Conservation (phyloP, 1,139 yeast species). For the Pichia sp. region DNA sequence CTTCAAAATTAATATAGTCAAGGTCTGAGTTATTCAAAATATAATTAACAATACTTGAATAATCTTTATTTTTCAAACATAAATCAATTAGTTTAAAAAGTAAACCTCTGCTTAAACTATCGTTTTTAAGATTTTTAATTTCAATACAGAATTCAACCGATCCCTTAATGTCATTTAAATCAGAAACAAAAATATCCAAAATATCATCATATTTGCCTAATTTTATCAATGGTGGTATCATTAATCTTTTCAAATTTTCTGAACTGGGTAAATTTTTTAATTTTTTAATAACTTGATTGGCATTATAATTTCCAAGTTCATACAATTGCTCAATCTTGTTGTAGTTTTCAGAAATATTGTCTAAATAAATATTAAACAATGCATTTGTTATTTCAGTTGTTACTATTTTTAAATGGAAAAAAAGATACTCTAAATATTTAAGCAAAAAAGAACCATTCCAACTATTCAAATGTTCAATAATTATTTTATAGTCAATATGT, state of each 20-base stretch:
- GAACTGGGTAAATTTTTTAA: constrained; percentile 13
- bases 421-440: constrained; percentile 57
- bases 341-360: constrained; percentile 17
- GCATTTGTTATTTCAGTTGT: constrained; percentile 45
- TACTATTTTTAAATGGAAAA: constrained; percentile 38
- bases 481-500: constrained; percentile 47
- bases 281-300: constrained; percentile 29
- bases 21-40: constrained; percentile 38
- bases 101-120: constrained; percentile 14
- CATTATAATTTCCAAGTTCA: constrained; percentile 28
- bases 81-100: constrained; percentile 21
- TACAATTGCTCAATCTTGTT: constrained; percentile 27
- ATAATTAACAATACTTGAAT: constrained; percentile 12
- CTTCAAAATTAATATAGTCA: constrained; percentile 43
- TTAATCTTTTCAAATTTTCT: constrained; percentile 32
- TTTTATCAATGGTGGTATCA: constrained; percentile 54
- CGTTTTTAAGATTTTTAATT: constrained; percentile 14
- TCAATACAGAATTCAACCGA: constrained; percentile 55
- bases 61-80: constrained; percentile 15
- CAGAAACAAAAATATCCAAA: constrained; percentile 54
- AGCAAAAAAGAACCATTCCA: constrained; percentile 34
- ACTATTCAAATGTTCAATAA: constrained; percentile 39
- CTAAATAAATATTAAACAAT: constrained; percentile 52
- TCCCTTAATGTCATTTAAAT: constrained; percentile 48
- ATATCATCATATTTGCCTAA: constrained; percentile 62